Evolutionary conservation across 495 filamentous ascomycete genomes (phyloP), one percentile per base, ranked within the genome.

Genomic region (Amorphotheca resinae): DNA sequence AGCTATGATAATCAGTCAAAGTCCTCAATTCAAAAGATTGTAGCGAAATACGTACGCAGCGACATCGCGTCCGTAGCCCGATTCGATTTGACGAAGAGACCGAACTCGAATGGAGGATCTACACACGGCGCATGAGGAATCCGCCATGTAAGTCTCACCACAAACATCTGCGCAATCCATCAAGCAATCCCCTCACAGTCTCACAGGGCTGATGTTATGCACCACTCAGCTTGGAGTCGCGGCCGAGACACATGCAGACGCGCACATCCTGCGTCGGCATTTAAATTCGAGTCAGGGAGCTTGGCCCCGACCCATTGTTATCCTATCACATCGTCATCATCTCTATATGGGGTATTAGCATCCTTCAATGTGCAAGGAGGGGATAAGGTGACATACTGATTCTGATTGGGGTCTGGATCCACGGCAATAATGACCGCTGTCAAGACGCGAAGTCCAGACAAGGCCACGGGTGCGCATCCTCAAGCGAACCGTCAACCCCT

Each of bases 291-390:
- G 64, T 35, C 1, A 36, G 44, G 44, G 64, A 65, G 2, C 58
- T 57, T 9, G 61, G 62, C 64, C 64, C 65, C 1, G 46, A 44
- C 1, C 61, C 63, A 51, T 64, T 61, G 23, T 63, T 59, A 20
- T 61, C n/a, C n/a, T n/a, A n/a, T n/a, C n/a, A n/a, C 63, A 34
- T 61, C 57, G 55, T 59, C 60, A 14, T 21, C 6, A 11, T 25
- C 22, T 4, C 22, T 11, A 26, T 22, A 26, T 40, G 6, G 28
- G 37, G 11, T 17, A 38, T 28, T 22, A 26, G 38, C 12, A 22
- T 22, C 33, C n/a, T 51, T 45, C n/a, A n/a, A n/a, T n/a, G n/a
- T n/a, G 52, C 44, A 41, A 64, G 17, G 4, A 18, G 22, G 17
- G 23, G 35, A 21, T 38, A 16, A 38, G 17, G 4, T 18, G 4